phyloP scores from a whole-genome alignment of 1,139 yeast genomes.

The Maudiozyma humilis region DNA sequence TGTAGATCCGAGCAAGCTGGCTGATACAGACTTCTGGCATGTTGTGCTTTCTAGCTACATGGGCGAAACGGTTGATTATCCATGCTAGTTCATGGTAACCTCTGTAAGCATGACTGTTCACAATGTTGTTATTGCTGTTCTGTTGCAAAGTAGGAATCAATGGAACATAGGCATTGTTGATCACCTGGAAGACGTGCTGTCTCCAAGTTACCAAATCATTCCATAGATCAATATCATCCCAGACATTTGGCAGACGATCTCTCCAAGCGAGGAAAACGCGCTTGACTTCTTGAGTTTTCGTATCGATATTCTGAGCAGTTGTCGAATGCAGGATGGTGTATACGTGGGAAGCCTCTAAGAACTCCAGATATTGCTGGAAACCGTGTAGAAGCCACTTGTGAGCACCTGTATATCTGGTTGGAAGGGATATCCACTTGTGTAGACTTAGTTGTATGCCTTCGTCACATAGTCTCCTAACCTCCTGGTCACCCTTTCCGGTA shows the following conservation, averaged over 20 bases:
- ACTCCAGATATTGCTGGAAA: conserved; percentile 95
- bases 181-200: conserved; percentile 96
- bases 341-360: conserved; percentile 94
- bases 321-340: conserved; percentile 84
- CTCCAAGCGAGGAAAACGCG: conserved; percentile 96
- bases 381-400: conserved; percentile 88
- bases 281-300: conserved; percentile 87
- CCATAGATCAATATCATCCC: conserved; percentile 98
- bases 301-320: conserved; percentile 83
- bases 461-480: conserved; percentile 78
- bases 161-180: conserved; percentile 89
- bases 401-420: conserved; percentile 69
- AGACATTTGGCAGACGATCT: conserved; percentile 86
- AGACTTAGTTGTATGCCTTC: conserved; percentile 93
- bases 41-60: conserved; percentile 92
- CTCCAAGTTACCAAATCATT: conserved; percentile 97
- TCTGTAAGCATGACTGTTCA: conserved; percentile 87
- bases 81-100: conserved; percentile 99
- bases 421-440: conserved; percentile 89
- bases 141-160: conserved; percentile 81
- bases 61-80: conserved; percentile 97
- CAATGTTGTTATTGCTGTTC: conserved; percentile 58
- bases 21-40: conserved; percentile 95
- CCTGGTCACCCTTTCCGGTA: conserved; percentile 72
- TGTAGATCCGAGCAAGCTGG: conserved; percentile 88